phyloP scores from a whole-genome alignment of 441 rosid genomes.

The Erodium texanum region DNA sequence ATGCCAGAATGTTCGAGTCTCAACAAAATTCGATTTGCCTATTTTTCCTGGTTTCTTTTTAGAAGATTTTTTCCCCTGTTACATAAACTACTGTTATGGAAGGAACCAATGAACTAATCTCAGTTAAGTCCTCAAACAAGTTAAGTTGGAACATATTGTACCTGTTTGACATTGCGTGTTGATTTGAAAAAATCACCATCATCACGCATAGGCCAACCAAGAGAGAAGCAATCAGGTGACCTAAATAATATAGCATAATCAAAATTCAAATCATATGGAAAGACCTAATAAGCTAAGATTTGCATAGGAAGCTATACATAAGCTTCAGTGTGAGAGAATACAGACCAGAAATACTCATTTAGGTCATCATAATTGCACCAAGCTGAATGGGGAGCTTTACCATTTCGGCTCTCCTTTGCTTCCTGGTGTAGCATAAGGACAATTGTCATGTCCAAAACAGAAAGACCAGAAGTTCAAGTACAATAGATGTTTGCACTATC shows the following conservation, averaged over 20 bases:
- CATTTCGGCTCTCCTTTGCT: constrained; percentile 67
- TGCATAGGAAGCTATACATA: constrained; percentile 8
- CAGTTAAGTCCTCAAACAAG: no score
- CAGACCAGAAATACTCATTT: constrained; percentile 95
- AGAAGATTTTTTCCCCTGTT: constrained; percentile 51
- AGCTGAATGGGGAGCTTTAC: constrained; percentile 74
- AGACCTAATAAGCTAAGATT: constrained; percentile 3
- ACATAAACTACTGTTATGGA: constrained; percentile 17
- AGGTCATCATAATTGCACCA: constrained; percentile 99
- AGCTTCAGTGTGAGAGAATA: no score
- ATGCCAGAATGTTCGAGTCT: constrained; percentile 93
- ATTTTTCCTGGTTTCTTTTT: constrained; percentile 40
- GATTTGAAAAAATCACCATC: constrained; percentile 88
- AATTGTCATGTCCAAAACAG: constrained; percentile 22
- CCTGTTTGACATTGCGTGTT: constrained; percentile 52
- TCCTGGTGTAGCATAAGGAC: constrained; percentile 43
- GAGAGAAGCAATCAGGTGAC: constrained; percentile 94
- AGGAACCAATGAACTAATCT: constrained; percentile 5
- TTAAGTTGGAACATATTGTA: constrained; percentile 24
- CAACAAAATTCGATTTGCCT: constrained; percentile 89
- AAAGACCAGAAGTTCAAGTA: constrained; percentile 16
- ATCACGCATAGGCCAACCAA: constrained; percentile 99
- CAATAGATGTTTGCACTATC: constrained; percentile 11
- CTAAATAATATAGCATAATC: constrained; percentile 29
- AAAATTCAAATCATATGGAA: constrained; percentile 9